Evolutionary conservation across 495 filamentous ascomycete genomes (phyloP), one percentile per base, ranked within the genome.

Genomic region (Aspergillus cavernicola): DNA sequence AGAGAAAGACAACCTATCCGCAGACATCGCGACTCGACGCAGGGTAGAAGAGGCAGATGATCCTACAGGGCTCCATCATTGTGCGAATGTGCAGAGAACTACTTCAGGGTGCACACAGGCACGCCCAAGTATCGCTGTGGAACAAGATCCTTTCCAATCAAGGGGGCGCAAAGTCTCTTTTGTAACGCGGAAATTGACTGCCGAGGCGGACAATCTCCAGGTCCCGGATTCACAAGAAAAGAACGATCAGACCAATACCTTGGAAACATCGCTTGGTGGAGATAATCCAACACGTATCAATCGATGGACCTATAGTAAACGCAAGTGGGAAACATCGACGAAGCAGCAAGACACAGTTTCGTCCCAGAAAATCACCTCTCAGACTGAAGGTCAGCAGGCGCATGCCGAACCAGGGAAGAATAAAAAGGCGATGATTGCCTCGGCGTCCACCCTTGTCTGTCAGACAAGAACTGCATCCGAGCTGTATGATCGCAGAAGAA

Each of bases 111-210:
- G 28, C 43, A 33, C 11, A 4, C 43, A 19, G 18, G 15, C 4
- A 6, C 43, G 13, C 6, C 7, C 18, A 22, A 13, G 29, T 19
- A 16, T 19, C 28, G 10, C 28, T 7, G 11, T 24, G 1, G 23
- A 49, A 57, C 7, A 29, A 10, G 15, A 45, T 33, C 23, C 39
- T 16, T 2, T 8, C 26, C 15, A 46, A 19, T 11, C 47, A 62
- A 61, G 38, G 32, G 45, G 19, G 37, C 60, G 55, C 2, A 71
- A 69, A 29, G 66, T 71, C 18, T 67, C 63, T 16, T 73, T 71
- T 24, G 55, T 60, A 8, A 31, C 50, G n/a, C 20, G 48, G 16
- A 48, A 41, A 4, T 11, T 53, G 18, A 15, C 16, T 16, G 16
- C 41, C 6, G 23, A 23, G 1, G 10, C 12, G 5, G 46, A 48